Evolutionary conservation across 768 basidiomycete genomes (phyloP), one percentile per base, ranked within the genome.

Genomic region (Postia placenta): DNA sequence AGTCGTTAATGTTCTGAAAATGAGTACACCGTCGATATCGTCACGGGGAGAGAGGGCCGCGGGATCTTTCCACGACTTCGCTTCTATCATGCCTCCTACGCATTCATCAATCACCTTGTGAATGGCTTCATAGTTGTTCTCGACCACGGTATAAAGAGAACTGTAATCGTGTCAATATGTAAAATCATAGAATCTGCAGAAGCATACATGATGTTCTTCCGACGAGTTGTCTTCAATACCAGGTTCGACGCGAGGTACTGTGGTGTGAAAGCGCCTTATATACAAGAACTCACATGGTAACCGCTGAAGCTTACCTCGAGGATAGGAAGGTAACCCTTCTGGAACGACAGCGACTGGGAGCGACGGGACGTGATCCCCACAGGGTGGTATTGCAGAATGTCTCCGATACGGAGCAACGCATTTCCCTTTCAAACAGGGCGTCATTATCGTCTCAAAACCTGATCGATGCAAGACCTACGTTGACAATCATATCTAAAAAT

Each of bases 211-310:
- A 74, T 71, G 30, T 68, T 62, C 36, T 73, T 72, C 14, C 61
- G 67, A 19, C 79, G 53, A 1, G 75, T 81, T 51, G 77, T 80
- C 60, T 79, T 79, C 36, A 82, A 57, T 6, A 85, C 72, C 43
- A 74, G 74, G 15, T 79, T 75, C 5, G 81, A 82, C 0, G 81
- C 72, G 35, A 79, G 61, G 58, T 81, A 82, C 80, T 83, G 37
- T 11, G 33, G 46, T n/a, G n/a, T n/a, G n/a, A n/a, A 1, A 35
- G 33, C 11, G 33, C 5, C 46, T 56, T 20, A 11, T 28, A 20
- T 36, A 14, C 11, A 17, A n/a, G 36, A 35, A 19, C 11, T 2
- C 38, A 11, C 30, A 9, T 2, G 42, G 9, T 11, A 17, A 4
- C 6, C 51, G 63, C n/a, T 36, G 50, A 35, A 35, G n/a, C 33